Conservation (phyloP, 2,329 filamentous ascomycete genomes). For the Hypomyces perniciosus region DNA sequence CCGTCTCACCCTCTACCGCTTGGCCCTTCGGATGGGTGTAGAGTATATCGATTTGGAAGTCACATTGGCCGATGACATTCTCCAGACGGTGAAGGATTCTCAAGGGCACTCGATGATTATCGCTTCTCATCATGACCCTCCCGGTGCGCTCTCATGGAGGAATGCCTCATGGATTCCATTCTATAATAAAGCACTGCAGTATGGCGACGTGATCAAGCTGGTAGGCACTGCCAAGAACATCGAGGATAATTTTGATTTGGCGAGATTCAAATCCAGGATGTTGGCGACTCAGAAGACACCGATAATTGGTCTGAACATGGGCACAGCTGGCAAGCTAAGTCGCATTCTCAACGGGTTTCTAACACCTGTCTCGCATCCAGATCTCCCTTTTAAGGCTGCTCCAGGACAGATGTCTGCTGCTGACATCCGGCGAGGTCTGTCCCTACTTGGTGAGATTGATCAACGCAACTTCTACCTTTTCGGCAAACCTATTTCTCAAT, state of each 20-base stretch:
- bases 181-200: constrained; percentile 85
- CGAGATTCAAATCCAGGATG: constrained; percentile 74
- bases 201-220: constrained; percentile 91
- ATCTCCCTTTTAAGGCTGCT: constrained; percentile 85
- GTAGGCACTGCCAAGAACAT: constrained; percentile 71
- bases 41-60: constrained; percentile 95
- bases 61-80: constrained; percentile 69
- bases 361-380: constrained; percentile 87
- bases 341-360: constrained; percentile 88
- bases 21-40: constrained; percentile 75
- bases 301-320: constrained; percentile 95
- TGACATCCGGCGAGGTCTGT: constrained; percentile 75
- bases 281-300: constrained; percentile 68
- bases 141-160: constrained; percentile 73
- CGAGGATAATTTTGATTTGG: constrained; percentile 82
- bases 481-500: constrained; percentile 75
- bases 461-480: constrained; percentile 79
- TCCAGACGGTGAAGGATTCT: constrained; percentile 59
- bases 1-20: constrained; percentile 66
- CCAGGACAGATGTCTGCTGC: constrained; percentile 87
- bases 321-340: constrained; percentile 76
- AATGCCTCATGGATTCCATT: constrained; percentile 87
- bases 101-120: constrained; percentile 78
- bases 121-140: constrained; percentile 89
- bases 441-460: constrained; percentile 72